Base-by-base conservation (phyloP, 2,329 filamentous ascomycete species). In the Colletotrichum karsti region DNA sequence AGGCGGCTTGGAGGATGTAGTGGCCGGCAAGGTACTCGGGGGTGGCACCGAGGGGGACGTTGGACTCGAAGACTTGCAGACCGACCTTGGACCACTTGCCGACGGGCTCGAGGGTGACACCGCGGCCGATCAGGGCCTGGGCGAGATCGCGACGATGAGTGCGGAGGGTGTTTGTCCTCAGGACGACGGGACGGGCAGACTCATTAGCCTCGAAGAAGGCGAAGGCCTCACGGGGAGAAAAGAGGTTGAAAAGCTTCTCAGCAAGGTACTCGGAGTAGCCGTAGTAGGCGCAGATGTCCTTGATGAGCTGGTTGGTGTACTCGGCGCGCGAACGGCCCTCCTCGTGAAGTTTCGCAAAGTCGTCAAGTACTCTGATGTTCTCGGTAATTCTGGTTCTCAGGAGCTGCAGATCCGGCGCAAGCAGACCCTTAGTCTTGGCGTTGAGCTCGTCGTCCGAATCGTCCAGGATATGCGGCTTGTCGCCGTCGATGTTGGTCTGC, bases 131-230 rank as follows among this genome's bases (percentile, higher is more conserved):
- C 68, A 98, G 88, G 2, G 95, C 89, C 79, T 98, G 95, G 9
- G 96, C 96, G 18, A 99, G 91, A 70, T 97, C 95, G 75, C 90
- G 84, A 58, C 90, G 85, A 77, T 91, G 88, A 39, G 89, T 91
- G 73, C 94, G 92, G 67, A 99, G 88, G 8, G 95, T 99, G 82
- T 99, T 99, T 70, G 96, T 98, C 76, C 96, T 91, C 77, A 99
- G 97, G 72, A 99, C 96, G 66, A 99, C 91, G 4, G 96, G 96
- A 57, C 96, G 90, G 13, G 94, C 90, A 28, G 93, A 94, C 83
- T 99, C 96, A 90, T 99, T 99, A 74, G 95, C 95, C 83, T 99
- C 96, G 83, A 99, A 98, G 82, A 99, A 99, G 61, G 95, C 95
- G 74, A 98, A 97, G 0, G 96, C 96, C 83, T 99, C 96, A 74